phyloP scores from a whole-genome alignment of 2,329 filamentous ascomycete genomes.

The Penicillium sp. region DNA sequence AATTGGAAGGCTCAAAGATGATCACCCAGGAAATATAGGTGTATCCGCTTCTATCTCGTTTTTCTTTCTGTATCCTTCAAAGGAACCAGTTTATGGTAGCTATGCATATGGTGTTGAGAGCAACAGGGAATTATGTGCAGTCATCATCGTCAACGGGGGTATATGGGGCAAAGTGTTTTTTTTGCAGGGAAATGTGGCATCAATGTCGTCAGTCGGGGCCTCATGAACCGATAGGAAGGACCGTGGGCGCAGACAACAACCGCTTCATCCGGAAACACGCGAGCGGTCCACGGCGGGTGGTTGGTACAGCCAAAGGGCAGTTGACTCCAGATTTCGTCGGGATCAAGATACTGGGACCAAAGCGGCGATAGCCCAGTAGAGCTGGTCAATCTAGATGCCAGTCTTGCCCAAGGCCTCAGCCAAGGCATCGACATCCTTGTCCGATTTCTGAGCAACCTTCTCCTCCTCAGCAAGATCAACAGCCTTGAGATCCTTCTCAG shows the following conservation, averaged over 20 bases:
- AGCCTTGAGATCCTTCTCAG: conserved; percentile 69
- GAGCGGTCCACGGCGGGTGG: background rate
- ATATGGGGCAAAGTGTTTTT: conserved; percentile 21
- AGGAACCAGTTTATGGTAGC: conserved; percentile 14
- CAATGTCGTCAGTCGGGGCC: conserved; percentile 20
- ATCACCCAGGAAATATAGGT: background rate
- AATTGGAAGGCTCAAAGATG: background rate
- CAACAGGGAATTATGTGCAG: conserved; percentile 25
- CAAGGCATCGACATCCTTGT: conserved; percentile 79
- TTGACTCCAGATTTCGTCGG: conserved; percentile 4
- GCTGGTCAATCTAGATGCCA: conserved; percentile 26
- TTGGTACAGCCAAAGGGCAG: conserved; percentile 1
- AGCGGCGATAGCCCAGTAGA: conserved; percentile 1
- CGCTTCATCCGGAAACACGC: background rate
- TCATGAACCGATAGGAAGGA: conserved; percentile 10
- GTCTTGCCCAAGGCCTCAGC: conserved; percentile 75
- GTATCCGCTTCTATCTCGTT: conserved; percentile 21
- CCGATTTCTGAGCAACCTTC: conserved; percentile 68
- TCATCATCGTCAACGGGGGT: conserved; percentile 25
- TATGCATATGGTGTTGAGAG: conserved; percentile 22
- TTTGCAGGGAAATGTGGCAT: conserved; percentile 13
- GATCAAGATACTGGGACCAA: background rate
- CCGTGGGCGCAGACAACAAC: background rate
- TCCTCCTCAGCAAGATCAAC: conserved; percentile 55
- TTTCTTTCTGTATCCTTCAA: conserved; percentile 16